Evolutionary conservation across 768 basidiomycete species (phyloP).

Genomic region (Chalciporus chontae): DNA sequence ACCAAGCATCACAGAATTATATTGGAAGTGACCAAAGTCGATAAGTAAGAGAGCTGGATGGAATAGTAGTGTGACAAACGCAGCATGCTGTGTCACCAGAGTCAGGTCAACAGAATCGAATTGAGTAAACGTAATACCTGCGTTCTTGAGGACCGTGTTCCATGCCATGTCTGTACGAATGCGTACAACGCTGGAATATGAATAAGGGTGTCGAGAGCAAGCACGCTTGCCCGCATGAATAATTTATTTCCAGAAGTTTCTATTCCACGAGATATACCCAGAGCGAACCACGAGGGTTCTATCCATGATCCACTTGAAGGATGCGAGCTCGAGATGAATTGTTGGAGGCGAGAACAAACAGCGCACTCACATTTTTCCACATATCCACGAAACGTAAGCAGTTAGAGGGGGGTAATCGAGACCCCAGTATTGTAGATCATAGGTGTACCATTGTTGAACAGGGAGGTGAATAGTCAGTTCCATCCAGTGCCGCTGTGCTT

Average conservation of each 20-base stretch:
- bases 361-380: conserved; percentile 65
- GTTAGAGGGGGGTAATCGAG: conserved; percentile 94
- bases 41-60: conserved; percentile 83
- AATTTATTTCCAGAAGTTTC: conserved; percentile 63
- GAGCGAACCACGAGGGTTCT: conserved; percentile 64
- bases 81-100: conserved; percentile 37
- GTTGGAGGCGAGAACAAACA: conserved; percentile 12
- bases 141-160: conserved; percentile 66
- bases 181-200: conserved; percentile 72
- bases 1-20: conserved; percentile 94
- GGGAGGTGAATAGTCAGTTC: conserved; percentile 82
- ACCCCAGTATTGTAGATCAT: conserved; percentile 90
- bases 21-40: conserved; percentile 95
- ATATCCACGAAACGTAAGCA: conserved; percentile 84
- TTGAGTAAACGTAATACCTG: conserved; percentile 48
- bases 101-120: not conserved
- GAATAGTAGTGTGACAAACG: conserved; percentile 67
- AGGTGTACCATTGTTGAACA: conserved; percentile 75
- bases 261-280: conserved; percentile 66
- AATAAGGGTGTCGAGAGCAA: conserved; percentile 62
- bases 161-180: conserved; percentile 66
- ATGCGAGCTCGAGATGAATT: conserved; percentile 3
- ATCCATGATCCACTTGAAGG: conserved; percentile 45
- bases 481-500: conserved; percentile 96
- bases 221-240: conserved; percentile 79